Base-by-base conservation (phyloP, 495 filamentous ascomycete genomes). In the Xylaria flabelliformis region DNA sequence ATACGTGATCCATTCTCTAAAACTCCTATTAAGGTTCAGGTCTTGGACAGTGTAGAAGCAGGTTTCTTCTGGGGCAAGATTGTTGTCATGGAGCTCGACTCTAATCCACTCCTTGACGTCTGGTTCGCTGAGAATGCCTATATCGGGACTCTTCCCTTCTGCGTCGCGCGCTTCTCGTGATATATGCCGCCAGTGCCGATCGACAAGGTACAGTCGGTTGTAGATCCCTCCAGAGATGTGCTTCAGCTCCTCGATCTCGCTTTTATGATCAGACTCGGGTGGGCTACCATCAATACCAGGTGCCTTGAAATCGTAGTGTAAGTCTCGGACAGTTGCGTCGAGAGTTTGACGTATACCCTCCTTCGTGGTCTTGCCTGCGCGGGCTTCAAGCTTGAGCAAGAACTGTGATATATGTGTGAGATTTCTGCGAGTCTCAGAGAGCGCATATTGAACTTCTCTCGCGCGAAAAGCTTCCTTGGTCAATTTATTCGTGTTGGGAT, bases 401-500 rank as follows among this genome's bases (percentile, higher is more conserved):
- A 76, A 77, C 59, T 79, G 77, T 5, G 74, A 75, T n/a, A 74
- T 36, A 19, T 71, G 69, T 0, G 77, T 79, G 17, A 79, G 53
- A 24, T 74, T 77, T 10, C 69, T 67, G 8, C 71, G 72, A 8
- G 72, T 50, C 3, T 73, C 67, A 0, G 74, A 70, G 1, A 79
- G 59, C 21, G 72, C 69, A 51, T 75, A 68, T 12, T 67, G 61
- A 3, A 72, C 51, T 15, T 79, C 70, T 13, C 70, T 70, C 41
- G 73, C 73, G 36, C 56, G 63, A 44, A 72, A 62, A 2, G 72
- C 46, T 8, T 75, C 77, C 7, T 71, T 24, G 6, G 72, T 71
- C 29, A 74, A 21, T 13, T 55, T 71, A 0, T 24, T 67, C 4
- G 71, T 55, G 10, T 71, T 53, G 17, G 69, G 61, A 3, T 71